These are phyloP conservation scores for Trametes pubescens DNA, from an alignment of 1,284 basidiomycete genomes.

Conservation along the genomic window DNA sequence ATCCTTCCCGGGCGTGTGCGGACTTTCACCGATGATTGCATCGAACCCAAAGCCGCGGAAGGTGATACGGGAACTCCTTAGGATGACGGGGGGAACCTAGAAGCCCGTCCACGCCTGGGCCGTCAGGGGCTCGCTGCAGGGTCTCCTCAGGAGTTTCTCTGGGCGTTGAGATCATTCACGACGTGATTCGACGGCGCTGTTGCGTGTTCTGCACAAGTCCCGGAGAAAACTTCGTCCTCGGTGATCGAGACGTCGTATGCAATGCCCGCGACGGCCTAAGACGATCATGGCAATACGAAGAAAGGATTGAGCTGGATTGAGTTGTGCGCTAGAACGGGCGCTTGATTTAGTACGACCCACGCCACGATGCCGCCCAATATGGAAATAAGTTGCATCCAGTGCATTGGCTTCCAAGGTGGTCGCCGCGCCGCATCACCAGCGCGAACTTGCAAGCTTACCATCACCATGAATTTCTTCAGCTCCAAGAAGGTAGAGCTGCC, in stretches of 20 bases:
- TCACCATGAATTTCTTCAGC: slow-evolving; percentile 40
- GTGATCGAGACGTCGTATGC: too few species aligned
- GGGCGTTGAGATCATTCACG: too few species aligned
- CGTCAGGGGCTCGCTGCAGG: background rate
- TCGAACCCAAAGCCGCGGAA: background rate
- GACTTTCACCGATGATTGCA: background rate
- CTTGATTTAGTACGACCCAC: background rate
- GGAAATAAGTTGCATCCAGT: background rate
- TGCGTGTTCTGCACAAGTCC: too few species aligned
- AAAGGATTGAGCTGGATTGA: too few species aligned
- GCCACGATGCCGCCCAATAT: background rate
- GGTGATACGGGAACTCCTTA: background rate
- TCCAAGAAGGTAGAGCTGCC: slow-evolving; percentile 38
- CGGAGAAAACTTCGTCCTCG: too few species aligned
- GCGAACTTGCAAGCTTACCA: background rate
- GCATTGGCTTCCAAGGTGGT: background rate
- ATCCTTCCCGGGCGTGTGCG: background rate
- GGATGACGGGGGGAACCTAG: background rate
- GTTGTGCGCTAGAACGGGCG: background rate
- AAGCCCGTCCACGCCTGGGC: background rate
- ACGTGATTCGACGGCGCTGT: too few species aligned
- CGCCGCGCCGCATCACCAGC: background rate
- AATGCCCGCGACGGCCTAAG: too few species aligned
- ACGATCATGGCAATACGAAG: too few species aligned
- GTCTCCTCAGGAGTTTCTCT: background rate